Evolutionary conservation across 1,139 yeast species (phyloP), one percentile per base, ranked within the genome.

Genomic region (Protomyces inouyei): DNA sequence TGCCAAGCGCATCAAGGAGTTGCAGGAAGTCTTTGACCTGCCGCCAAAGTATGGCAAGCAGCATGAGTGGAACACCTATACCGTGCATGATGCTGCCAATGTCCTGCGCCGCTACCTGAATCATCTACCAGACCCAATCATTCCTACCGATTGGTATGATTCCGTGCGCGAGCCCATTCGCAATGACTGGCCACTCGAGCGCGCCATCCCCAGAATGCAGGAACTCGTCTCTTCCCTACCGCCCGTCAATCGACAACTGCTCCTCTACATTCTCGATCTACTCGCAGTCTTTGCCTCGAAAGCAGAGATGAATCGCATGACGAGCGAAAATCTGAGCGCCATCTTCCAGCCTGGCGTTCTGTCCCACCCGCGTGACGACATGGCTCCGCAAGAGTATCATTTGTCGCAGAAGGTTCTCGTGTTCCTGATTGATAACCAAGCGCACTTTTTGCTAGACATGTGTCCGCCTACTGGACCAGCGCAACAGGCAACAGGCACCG

Each of bases 61-160:
- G 70, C 80, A 92, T 55, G 83, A 82, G 68, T 93, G 98, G 98
- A 90, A 88, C 64, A 95, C 95, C 0, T 93, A 85, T 75, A 90
- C 91, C 3, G 98, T 93, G n/a, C 98, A 95, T 76, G 98, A 95
- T 75, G 97, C 97, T 0, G 97, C 98, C 1, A 88, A 95, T 36
- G 80, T 93, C 43, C 81, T 93, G 66, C 81, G 98, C 72, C 80
- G 98, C 67, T 93, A 83, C 73, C 80, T 95, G 68, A 90, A 92
- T 73, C 87, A 92, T 54, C 80, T 93, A 65, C 96, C 97, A 0
- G 98, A 93, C 72, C 98, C 98, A 0, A 81, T 93, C 64, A 85
- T 93, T 23, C 97, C 98, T 0, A 77, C 90, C 57, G 83, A 82
- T 8, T 78, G 84, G 67, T 95, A 93, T 75, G 92, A 88, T 69